Percentiles rank a stretch among this genome's conserved stretches.
Evolutionary conservation across 192 early-diverging fungal genomes (phyloP).

Genomic region (Rhizophagus sp.): DNA sequence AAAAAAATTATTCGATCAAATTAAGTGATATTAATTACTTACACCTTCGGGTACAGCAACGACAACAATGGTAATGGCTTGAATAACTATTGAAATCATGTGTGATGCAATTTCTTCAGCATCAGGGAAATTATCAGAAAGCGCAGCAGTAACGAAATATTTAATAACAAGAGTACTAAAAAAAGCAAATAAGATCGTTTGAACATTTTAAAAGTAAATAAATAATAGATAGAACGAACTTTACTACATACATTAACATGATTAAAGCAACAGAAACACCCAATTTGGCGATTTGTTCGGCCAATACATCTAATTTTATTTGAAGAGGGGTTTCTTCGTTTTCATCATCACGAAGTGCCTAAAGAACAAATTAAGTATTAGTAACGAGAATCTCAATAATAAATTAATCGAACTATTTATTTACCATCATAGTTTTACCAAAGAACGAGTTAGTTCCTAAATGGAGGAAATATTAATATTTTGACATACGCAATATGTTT

Average conservation of each 20-base stretch:
- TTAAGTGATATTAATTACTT: not conserved
- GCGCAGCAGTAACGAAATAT: constrained; percentile 58
- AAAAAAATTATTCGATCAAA: not conserved
- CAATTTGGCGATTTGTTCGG: constrained; percentile 94
- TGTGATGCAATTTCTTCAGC: constrained; percentile 54
- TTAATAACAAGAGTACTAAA: constrained; percentile 56
- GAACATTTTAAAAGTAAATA: constrained; percentile 43
- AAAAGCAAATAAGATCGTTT: not conserved
- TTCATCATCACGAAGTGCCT: constrained; percentile 66
- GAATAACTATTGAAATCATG: constrained; percentile 72
- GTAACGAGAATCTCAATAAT: not conserved
- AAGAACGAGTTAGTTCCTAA: constrained; percentile 70
- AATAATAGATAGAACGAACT: not conserved
- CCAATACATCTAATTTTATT: constrained; percentile 83
- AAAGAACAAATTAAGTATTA: not conserved
- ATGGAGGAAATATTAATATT: not conserved
- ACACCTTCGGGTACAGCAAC: constrained; percentile 84
- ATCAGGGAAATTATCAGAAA: constrained; percentile 60
- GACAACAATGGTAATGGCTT: constrained; percentile 81
- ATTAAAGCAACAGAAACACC: constrained; percentile 80
- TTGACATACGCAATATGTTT: not conserved
- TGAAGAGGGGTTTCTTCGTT: constrained; percentile 90
- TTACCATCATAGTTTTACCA: constrained; percentile 85
- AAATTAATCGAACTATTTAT: not conserved
- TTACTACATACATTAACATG: constrained; percentile 64